Evolutionary conservation across 2,329 filamentous ascomycete species (phyloP), one percentile per base, ranked within the genome.

Genomic region (Mycocentrospora acerina): DNA sequence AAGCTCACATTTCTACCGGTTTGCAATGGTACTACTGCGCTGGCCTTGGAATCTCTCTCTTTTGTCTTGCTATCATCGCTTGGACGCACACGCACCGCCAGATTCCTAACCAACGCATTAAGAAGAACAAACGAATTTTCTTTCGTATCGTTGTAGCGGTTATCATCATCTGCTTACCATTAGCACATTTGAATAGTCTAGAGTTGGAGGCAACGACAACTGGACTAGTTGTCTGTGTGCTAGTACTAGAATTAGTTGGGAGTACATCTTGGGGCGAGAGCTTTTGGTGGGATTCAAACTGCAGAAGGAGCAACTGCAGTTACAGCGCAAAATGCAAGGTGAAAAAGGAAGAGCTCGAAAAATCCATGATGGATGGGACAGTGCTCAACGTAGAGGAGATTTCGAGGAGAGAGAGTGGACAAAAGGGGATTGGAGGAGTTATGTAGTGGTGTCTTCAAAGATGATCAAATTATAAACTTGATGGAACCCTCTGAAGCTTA

Each of bases 11-110:
- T n/a, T 56, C 68, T 5, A 43, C 62, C 7, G 80, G 78, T 2
- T 69, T 83, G 13, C 72, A 79, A 11, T 82, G 79, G 71, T 84
- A 80, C 61, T 85, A 84, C 60, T 84, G 80, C 59, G 73, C 70
- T n/a, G 81, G 82, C 1, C 69, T 83, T 2, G 79, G 76, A 16
- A 64, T 80, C 11, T 72, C 79, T 1, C 63, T 84, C 4, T 55
- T 75, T 9, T 73, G 67, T 50, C 82, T 82, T 74, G 64, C 67
- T 19, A 46, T 77, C 35, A 82, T 84, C 32, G 74, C 78, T 1
- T 53, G 74, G 13, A 70, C 70, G 10, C 81, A 85, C 54, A 66
- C 74, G 25, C 81, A 83, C 64, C 79, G 78, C 46, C 68, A 72
- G 16, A 67, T 76, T 12, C 62, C 71, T 2, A 70, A 69, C 5